phyloP scores from a whole-genome alignment of 2,329 filamentous ascomycete genomes.

The Nemania bipapillata region DNA sequence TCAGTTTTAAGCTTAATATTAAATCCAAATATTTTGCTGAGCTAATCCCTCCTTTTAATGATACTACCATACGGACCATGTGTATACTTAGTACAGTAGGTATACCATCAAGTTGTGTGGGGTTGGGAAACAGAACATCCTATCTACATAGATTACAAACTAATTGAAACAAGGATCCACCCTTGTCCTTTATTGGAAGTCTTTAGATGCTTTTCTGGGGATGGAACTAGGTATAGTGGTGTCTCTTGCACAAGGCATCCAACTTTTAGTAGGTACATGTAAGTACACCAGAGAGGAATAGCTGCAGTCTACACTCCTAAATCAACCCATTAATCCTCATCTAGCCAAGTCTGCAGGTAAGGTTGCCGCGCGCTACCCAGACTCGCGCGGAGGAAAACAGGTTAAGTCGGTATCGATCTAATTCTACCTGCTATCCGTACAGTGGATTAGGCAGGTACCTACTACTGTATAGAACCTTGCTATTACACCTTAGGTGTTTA shows the following conservation, averaged over 20 bases:
- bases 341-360: background rate
- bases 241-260: no score
- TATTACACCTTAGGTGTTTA: background rate
- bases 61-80: no score
- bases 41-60: no score
- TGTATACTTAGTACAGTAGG: no score
- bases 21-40: no score
- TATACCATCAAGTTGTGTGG: background rate
- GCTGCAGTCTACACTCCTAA: no score
- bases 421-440: no score
- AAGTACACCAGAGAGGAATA: no score
- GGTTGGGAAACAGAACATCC: background rate
- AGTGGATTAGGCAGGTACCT: background rate
- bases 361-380: constrained; percentile 4
- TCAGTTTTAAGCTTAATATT: no score
- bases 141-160: background rate
- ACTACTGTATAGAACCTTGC: background rate
- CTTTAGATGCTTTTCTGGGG: background rate
- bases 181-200: background rate
- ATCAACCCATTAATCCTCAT: no score
- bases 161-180: background rate
- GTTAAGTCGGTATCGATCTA: no score
- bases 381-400: background rate
- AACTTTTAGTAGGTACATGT: no score
- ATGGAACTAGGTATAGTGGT: background rate